Evolutionary conservation across 1,284 basidiomycete species (phyloP), one percentile per base, ranked within the genome.

Genomic region (Melampsora larici-populina): DNA sequence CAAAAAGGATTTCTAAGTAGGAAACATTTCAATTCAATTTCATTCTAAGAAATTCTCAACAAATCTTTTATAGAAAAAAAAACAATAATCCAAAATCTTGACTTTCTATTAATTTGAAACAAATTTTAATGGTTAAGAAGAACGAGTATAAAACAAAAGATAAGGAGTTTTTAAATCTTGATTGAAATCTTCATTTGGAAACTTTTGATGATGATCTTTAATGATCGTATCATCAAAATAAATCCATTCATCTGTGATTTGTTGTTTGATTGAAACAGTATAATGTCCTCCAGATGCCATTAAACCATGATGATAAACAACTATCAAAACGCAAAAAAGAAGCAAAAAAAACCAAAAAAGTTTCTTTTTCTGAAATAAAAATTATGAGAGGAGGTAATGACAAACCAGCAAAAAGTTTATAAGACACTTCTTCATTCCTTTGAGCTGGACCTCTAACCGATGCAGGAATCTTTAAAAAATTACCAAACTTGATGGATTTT

Each of bases 251-350:
- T 85, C 31, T 84, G 84, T 69, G 83, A 82, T 29, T 24, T 78
- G 74, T 48, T 78, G 79, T 49, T 63, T 62, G 1, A 97, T 92
- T 80, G 95, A 91, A 63, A 97, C 89, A 0, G 95, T 99, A 86
- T 98, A 99, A 84, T 98, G 95, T 0, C 96, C 96, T 8, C 95
- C 95, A 0, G 90, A 90, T 0, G 96, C 94, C 17, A 91, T 92
- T 65, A 88, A 86, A 1, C 96, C 96, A 82, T 99, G 95, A 84
- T 99, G 96, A 84, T 98, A 98, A 9, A 98, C 86, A 26, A 91
- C 94, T 92, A 81, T 0, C 65, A 48, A 69, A 29, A 48, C 24
- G 40, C 49, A 7, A 40, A 63, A n/a, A n/a, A n/a, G n/a, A 17
- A 62, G 78, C 55, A n/a, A 64, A 33, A 64, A 64, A 64, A 64